Percentiles rank a stretch among this genome's conserved stretches.
Conservation (phyloP, 768 basidiomycete genomes). For the Pleurotus sapidus region DNA sequence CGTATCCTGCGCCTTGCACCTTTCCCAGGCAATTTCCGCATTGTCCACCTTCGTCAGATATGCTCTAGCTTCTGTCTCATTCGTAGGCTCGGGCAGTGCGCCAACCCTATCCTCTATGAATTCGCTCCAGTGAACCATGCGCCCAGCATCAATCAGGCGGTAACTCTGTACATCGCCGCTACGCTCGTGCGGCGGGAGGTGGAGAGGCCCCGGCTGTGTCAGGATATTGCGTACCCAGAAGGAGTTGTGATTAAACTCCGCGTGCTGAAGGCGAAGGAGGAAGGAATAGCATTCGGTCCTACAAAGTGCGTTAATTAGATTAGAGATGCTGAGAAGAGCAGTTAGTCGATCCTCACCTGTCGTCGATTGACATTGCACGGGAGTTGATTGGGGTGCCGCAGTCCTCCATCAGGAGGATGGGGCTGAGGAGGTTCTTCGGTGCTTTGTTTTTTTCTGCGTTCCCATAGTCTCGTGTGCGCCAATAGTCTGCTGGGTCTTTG, state of each 20-base stretch:
- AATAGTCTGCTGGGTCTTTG: not conserved
- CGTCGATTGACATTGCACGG: slow-evolving; percentile 15
- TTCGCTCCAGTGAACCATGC: slow-evolving; percentile 16
- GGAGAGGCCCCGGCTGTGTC: slow-evolving; percentile 38
- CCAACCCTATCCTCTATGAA: not conserved
- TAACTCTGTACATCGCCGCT: slow-evolving; percentile 30
- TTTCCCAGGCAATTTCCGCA: too few relatives aligned
- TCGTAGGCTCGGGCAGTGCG: not conserved
- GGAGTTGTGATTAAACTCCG: slow-evolving; percentile 38
- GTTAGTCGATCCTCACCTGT: slow-evolving; percentile 9
- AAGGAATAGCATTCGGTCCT: slow-evolving; percentile 27
- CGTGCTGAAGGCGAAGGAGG: slow-evolving; percentile 36
- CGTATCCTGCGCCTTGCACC: too few relatives aligned
- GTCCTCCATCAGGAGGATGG: slow-evolving; percentile 45
- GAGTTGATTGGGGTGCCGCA: slow-evolving; percentile 36
- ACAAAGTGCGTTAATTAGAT: not conserved
- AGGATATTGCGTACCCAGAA: slow-evolving; percentile 40
- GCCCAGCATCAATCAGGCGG: slow-evolving; percentile 51
- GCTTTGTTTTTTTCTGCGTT: slow-evolving; percentile 1
- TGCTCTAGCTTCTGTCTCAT: not conserved
- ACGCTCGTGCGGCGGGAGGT: slow-evolving; percentile 23
- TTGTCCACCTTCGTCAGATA: too few relatives aligned
- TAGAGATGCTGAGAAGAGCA: not conserved
- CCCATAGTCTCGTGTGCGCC: not conserved
- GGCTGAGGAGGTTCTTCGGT: slow-evolving; percentile 20